Evolutionary conservation across 805 yeast genomes (phyloP).

Genomic region (Huiozyma naganishii): DNA sequence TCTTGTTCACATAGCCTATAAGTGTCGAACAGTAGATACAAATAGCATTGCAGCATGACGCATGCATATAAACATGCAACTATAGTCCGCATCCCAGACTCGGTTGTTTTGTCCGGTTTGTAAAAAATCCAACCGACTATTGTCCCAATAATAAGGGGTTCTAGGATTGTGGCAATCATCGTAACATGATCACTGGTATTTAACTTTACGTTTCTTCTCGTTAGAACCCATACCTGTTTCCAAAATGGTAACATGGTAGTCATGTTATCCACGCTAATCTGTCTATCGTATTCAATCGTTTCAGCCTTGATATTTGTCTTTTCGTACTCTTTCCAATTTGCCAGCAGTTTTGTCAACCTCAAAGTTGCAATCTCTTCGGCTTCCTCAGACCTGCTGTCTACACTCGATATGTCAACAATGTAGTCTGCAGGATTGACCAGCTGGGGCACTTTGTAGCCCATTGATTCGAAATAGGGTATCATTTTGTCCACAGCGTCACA

Average conservation of each 20-base stretch:
- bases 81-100: conserved; percentile 54
- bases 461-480: conserved; percentile 37
- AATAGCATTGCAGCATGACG: conserved; percentile 43
- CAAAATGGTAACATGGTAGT: conserved; percentile 30
- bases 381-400: conserved; percentile 36
- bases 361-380: conserved; percentile 27
- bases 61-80: conserved; percentile 44
- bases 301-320: conserved; percentile 1
- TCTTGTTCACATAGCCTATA: conserved; percentile 47
- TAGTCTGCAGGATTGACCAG: conserved; percentile 53
- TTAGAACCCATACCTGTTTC: conserved; percentile 35
- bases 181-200: conserved; percentile 45
- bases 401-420: conserved; percentile 45
- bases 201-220: conserved; percentile 36
- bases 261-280: conserved; percentile 17
- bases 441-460: conserved; percentile 37
- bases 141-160: conserved; percentile 44
- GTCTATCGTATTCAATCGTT: conserved; percentile 7
- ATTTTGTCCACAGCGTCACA: conserved; percentile 37
- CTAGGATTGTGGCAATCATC: conserved; percentile 32
- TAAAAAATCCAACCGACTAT: conserved; percentile 71
- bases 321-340: conserved; percentile 29
- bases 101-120: conserved; percentile 33
- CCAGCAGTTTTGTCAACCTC: conserved; percentile 28
- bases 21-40: conserved; percentile 46